A percentile compares a stretch with the other conserved stretches of the same genome.
These are phyloP conservation scores for Oryza australiensis DNA, from an alignment of 176 grass and related monocot genomes.

Conservation along the genomic window DNA sequence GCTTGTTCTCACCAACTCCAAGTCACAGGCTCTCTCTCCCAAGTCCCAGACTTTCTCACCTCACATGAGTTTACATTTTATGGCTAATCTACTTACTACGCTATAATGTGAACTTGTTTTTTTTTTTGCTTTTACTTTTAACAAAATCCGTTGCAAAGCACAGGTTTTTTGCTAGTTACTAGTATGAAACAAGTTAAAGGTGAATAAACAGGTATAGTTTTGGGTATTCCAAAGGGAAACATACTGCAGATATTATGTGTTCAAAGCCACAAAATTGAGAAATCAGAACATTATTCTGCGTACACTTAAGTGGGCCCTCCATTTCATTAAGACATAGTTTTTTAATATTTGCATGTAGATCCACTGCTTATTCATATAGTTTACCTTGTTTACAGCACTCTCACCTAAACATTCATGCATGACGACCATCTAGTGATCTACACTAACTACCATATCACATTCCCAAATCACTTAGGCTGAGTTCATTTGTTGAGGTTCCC, in stretches of 20 bases:
- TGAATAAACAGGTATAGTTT: background rate
- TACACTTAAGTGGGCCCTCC: background rate
- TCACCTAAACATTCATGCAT: background rate
- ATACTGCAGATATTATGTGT: background rate
- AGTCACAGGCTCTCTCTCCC: no score
- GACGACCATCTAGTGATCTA: background rate
- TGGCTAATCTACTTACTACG: no score
- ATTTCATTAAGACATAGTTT: background rate
- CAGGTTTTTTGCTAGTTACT: background rate
- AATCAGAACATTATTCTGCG: background rate
- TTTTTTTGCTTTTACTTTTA: no score
- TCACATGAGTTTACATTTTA: no score
- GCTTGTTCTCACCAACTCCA: no score
- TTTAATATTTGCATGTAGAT: background rate
- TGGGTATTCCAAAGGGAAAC: background rate
- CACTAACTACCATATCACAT: background rate
- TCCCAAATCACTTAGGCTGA: background rate
- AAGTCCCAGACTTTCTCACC: no score
- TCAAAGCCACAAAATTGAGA: background rate
- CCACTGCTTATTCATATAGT: background rate
- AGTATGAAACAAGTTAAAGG: background rate
- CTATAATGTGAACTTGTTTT: no score
- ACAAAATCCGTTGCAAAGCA: no score
- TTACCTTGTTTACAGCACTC: conserved; percentile 8
- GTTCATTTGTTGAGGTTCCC: no score